Conservation (phyloP, 169 alveolate genomes). For the Plasmodium relictum region DNA sequence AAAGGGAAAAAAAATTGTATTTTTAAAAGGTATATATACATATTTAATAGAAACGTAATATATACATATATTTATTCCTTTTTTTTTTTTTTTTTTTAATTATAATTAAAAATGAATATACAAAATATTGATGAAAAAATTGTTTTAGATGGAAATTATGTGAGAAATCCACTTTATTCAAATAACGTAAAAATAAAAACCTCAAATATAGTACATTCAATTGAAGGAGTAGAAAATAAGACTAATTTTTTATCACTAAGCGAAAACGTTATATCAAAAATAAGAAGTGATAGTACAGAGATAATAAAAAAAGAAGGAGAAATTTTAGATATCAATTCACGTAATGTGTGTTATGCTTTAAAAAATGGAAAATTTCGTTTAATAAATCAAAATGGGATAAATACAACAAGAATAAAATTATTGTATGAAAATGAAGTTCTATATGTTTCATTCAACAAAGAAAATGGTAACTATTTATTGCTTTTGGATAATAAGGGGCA, state of each 20-base stretch:
- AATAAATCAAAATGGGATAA: constrained; percentile 70
- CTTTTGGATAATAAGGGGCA: constrained; percentile 62
- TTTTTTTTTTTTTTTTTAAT: background rate
- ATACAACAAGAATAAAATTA: constrained; percentile 67
- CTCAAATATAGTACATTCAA: background rate
- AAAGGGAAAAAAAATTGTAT: too few species aligned
- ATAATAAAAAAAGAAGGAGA: constrained; percentile 74
- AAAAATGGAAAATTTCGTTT: constrained; percentile 74
- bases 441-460: constrained; percentile 52
- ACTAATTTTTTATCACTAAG: constrained; percentile 26
- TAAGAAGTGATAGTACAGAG: constrained; percentile 55
- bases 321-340: constrained; percentile 68
- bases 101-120: constrained; percentile 17
- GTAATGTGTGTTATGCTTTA: constrained; percentile 64
- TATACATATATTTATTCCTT: too few species aligned
- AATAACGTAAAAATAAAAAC: constrained; percentile 42
- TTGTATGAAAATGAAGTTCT: constrained; percentile 67
- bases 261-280: constrained; percentile 60
- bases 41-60: too few species aligned
- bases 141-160: constrained; percentile 40
- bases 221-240: constrained; percentile 20
- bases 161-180: constrained; percentile 28
- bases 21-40: too few species aligned
- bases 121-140: constrained; percentile 44
- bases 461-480: constrained; percentile 61